Evolutionary conservation across 495 filamentous ascomycete genomes (phyloP).

Genomic region (Amphirosellinia nigrospora): DNA sequence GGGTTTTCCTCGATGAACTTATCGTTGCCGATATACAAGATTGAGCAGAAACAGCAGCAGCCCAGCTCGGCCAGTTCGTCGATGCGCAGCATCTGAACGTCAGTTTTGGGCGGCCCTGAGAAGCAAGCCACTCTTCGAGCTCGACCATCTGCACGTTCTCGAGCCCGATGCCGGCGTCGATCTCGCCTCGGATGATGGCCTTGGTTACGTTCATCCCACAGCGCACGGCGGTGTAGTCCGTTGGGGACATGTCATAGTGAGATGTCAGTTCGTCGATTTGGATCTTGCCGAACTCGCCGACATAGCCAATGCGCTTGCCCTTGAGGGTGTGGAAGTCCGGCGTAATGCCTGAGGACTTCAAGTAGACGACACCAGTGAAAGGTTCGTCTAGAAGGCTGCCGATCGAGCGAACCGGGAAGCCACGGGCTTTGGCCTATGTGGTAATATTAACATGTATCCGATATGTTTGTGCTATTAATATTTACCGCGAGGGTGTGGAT

Average conservation of each 20-base stretch:
- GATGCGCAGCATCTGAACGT: slow-evolving; percentile 75
- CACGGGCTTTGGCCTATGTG: slow-evolving; percentile 66
- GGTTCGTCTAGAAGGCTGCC: slow-evolving; percentile 73
- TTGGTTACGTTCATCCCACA: slow-evolving; percentile 55
- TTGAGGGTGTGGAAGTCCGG: slow-evolving; percentile 63
- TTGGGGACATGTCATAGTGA: slow-evolving; percentile 71
- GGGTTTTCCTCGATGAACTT: slow-evolving; percentile 65
- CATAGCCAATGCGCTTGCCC: slow-evolving; percentile 73
- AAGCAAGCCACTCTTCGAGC: slow-evolving; percentile 69
- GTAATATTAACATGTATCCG: slow-evolving; percentile 17
- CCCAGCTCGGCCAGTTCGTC: slow-evolving; percentile 74
- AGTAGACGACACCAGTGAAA: slow-evolving; percentile 74
- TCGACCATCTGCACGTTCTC: slow-evolving; percentile 80
- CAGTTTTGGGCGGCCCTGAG: slow-evolving; percentile 63
- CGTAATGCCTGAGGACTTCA: slow-evolving; percentile 72
- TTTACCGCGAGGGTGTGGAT: slow-evolving; percentile 72
- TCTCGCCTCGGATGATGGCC: slow-evolving; percentile 67
- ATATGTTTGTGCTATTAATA: slow-evolving; percentile 3
- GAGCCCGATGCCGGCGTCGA: slow-evolving; percentile 73
- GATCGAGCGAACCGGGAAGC: slow-evolving; percentile 71
- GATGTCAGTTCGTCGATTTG: slow-evolving; percentile 77
- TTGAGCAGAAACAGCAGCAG: slow-evolving; percentile 78
- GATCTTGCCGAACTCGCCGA: slow-evolving; percentile 78
- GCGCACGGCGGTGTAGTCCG: slow-evolving; percentile 72
- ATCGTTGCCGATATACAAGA: slow-evolving; percentile 73